These are phyloP conservation scores for Chrysophaeum taylorii DNA, from an alignment of 352 stramenopile species.

Conservation along the genomic window DNA sequence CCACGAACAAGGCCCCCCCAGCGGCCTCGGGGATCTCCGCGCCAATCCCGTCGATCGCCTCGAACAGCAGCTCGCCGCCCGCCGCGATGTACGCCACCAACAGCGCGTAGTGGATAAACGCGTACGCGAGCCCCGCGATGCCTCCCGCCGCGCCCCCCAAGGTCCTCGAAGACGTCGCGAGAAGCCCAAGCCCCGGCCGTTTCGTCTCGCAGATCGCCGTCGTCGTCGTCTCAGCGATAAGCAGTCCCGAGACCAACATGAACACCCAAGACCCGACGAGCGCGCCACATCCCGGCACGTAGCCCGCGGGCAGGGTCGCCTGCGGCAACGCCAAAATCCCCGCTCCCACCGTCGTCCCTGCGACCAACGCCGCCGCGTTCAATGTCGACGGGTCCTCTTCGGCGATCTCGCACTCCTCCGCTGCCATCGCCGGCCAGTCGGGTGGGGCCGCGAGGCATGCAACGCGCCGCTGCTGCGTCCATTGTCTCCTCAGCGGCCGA, in stretches of 20 bases:
- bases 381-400: too few relatives aligned
- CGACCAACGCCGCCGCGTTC: slow-evolving; percentile 32
- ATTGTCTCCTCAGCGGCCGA: too few relatives aligned
- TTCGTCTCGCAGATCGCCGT: slow-evolving; percentile 42
- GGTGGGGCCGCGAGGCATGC: too few relatives aligned
- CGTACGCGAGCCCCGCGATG: slow-evolving; percentile 45
- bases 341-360: slow-evolving; percentile 40
- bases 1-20: slow-evolving; percentile 32
- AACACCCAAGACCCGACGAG: slow-evolving; percentile 47
- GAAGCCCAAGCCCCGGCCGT: slow-evolving; percentile 27
- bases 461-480: too few relatives aligned
- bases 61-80: slow-evolving; percentile 37
- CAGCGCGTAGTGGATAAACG: slow-evolving; percentile 56
- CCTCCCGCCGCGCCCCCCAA: slow-evolving; percentile 30
- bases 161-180: slow-evolving; percentile 30
- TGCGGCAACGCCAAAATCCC: slow-evolving; percentile 45
- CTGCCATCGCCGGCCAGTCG: too few relatives aligned
- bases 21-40: slow-evolving; percentile 16
- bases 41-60: slow-evolving; percentile 27
- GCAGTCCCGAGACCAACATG: slow-evolving; percentile 51
- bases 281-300: slow-evolving; percentile 37
- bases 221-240: slow-evolving; percentile 54
- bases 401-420: too few relatives aligned
- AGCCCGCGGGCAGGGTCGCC: slow-evolving; percentile 42
- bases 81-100: slow-evolving; percentile 55